phyloP scores from a whole-genome alignment of 768 basidiomycete genomes.

The Suillus decipiens region DNA sequence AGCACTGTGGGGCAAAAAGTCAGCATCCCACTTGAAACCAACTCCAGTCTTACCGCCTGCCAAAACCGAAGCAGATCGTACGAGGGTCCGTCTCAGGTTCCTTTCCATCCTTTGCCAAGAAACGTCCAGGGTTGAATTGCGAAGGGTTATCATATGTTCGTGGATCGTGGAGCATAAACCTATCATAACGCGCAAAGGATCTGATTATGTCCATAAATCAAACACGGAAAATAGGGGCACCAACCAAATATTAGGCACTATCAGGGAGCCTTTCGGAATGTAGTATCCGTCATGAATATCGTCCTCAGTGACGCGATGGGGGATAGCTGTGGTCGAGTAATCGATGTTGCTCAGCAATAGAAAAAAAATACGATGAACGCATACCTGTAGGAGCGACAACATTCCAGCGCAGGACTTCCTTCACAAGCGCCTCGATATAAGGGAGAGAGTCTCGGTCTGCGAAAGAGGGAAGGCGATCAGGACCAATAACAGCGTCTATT shows the following conservation, averaged over 20 bases:
- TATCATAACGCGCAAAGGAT: conserved; percentile 3
- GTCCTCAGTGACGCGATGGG: too few relatives aligned
- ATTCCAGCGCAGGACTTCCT: too few relatives aligned
- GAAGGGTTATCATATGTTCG: conserved; percentile 52
- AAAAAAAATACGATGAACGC: too few relatives aligned
- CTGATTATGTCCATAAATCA: conserved; percentile 2
- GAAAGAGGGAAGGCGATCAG: too few relatives aligned
- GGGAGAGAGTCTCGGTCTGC: too few relatives aligned
- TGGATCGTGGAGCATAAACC: conserved; percentile 35
- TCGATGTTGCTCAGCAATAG: too few relatives aligned
- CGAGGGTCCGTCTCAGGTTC: conserved; percentile 59
- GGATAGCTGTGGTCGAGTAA: too few relatives aligned
- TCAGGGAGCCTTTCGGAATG: too few relatives aligned
- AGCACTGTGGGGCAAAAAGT: background rate
- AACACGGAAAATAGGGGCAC: conserved; percentile 14
- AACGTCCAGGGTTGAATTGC: conserved; percentile 62
- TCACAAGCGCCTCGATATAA: too few relatives aligned
- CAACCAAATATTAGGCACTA: conserved; percentile 11
- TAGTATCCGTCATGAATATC: too few relatives aligned
- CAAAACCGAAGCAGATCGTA: conserved; percentile 68
- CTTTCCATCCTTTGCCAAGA: conserved; percentile 39
- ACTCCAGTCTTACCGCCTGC: conserved; percentile 47
- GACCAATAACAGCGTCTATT: too few relatives aligned
- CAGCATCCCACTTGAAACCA: conserved; percentile 14
- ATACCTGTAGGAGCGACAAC: too few relatives aligned